Conservation (phyloP, 352 stramenopile species). For the Globisporangium middletonii region DNA sequence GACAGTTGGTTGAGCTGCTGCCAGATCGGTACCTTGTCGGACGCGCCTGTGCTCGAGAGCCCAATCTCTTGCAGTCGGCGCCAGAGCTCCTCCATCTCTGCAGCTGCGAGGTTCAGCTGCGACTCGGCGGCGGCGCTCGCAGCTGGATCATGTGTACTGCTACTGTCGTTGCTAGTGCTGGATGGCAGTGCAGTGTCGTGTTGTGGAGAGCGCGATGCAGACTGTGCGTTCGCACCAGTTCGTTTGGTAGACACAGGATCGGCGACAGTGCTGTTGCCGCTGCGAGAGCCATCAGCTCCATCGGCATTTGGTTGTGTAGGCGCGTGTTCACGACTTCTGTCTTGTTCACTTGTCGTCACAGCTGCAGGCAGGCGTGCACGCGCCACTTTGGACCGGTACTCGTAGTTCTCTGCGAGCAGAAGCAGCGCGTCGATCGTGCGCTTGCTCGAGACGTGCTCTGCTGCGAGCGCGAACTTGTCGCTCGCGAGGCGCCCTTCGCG, state of each 20-base stretch:
- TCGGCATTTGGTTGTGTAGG: no score
- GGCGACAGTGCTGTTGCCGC: not conserved
- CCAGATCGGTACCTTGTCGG: constrained; percentile 38
- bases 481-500: constrained; percentile 68
- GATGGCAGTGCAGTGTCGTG: not conserved
- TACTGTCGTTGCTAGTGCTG: not conserved
- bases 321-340: no score
- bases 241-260: not conserved
- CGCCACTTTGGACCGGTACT: constrained; percentile 67
- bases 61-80: constrained; percentile 74
- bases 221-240: not conserved
- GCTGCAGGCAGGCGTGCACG: constrained; percentile 24
- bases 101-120: constrained; percentile 60
- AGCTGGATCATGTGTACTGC: constrained; percentile 1
- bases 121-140: constrained; percentile 36
- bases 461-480: constrained; percentile 60
- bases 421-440: constrained; percentile 65
- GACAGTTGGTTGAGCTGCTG: not conserved
- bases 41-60: constrained; percentile 42
- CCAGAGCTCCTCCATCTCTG: constrained; percentile 84
- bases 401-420: constrained; percentile 73
- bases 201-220: not conserved
- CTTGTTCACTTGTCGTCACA: not conserved
- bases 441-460: constrained; percentile 47
- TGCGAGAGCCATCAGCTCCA: no score